Evolutionary conservation across 1,139 yeast species (phyloP), one percentile per base, ranked within the genome.

Genomic region (Geotrichum bryndzae): DNA sequence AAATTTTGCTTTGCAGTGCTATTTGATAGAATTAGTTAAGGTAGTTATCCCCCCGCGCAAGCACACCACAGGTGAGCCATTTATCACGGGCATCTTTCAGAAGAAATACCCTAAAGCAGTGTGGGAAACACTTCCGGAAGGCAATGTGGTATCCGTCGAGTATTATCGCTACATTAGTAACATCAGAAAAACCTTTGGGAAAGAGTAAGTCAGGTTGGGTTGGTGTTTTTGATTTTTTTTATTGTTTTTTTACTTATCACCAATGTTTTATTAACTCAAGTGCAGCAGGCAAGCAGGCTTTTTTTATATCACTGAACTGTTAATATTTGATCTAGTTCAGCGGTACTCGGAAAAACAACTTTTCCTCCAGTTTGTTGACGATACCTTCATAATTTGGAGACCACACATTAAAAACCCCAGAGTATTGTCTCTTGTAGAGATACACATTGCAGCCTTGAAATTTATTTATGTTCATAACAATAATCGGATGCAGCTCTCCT

Each of bases 1-100:
- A 7, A 54, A 62, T 46, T 55, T 62, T 18, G 50, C 62, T 3
- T 53, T 62, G 13, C 60, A 62, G 45, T 60, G 62, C 48, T 62
- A 55, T 23, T 58, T 60, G 29, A 60, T 58, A 27, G 61, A 62
- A 27, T 53, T 62, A 7, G 22, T 62, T 11, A 51, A 51, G 29
- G 27, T 35, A 7, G 29, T 59, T 11, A 57, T 60, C 13, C 64
- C 64, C 8, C 60, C 55, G 10, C 27, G 63, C 15, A 56, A 52
- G 18, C 55, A 57, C 41, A 62, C 60, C 23, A 41, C 46, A 18
- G 63, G 63, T 5, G 58, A 51, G 4, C 61, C 64, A 1, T 62
- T 62, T 33, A 50, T 62, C 22, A 31, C 61, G 3, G 56, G 48
- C 11, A 18, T 59, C 3, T 62, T 61, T 51, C 52, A 50, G 22